Conservation (phyloP, 179 eudicot species). For the Silene noctiflora region DNA sequence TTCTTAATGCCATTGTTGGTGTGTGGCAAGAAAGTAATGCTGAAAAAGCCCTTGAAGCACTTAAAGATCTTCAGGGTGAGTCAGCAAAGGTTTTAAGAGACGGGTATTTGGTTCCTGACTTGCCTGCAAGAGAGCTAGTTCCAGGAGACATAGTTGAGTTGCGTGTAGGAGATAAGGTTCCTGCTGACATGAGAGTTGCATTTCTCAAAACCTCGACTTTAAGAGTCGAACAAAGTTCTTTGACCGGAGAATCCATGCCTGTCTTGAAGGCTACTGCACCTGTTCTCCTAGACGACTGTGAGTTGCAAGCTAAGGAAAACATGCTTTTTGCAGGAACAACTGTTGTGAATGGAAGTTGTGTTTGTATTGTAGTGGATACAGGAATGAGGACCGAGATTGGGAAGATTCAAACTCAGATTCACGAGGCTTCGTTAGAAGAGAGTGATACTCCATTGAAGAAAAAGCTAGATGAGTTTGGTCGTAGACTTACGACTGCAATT, state of each 20-base stretch:
- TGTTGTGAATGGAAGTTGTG: slow-evolving; percentile 66
- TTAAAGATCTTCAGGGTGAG: slow-evolving; percentile 80
- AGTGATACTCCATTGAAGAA: slow-evolving; percentile 58
- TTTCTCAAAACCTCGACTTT: slow-evolving; percentile 61
- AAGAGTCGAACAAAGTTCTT: slow-evolving; percentile 75
- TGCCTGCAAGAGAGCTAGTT: slow-evolving; percentile 74
- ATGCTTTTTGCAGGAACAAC: slow-evolving; percentile 93
- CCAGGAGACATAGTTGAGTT: slow-evolving; percentile 86
- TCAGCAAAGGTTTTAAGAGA: slow-evolving; percentile 64
- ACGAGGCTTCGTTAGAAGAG: slow-evolving; percentile 56
- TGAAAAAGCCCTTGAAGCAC: slow-evolving; percentile 86
- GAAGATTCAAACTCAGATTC: slow-evolving; percentile 58
- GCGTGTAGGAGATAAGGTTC: slow-evolving; percentile 80
- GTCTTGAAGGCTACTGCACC: slow-evolving; percentile 52
- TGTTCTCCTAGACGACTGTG: slow-evolving; percentile 53
- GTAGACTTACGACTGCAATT: slow-evolving; percentile 48
- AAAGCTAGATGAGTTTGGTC: slow-evolving; percentile 56
- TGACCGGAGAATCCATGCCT: slow-evolving; percentile 83
- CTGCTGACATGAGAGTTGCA: slow-evolving; percentile 78
- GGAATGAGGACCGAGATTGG: slow-evolving; percentile 63
- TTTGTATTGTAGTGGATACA: slow-evolving; percentile 46
- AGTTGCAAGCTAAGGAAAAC: slow-evolving; percentile 71
- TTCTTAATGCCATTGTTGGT: slow-evolving; percentile 76
- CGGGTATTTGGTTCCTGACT: slow-evolving; percentile 56
- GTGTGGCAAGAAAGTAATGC: slow-evolving; percentile 96